Base-by-base conservation (phyloP, 345 rosid genomes). In the Cardamine chenopodiifolia region DNA sequence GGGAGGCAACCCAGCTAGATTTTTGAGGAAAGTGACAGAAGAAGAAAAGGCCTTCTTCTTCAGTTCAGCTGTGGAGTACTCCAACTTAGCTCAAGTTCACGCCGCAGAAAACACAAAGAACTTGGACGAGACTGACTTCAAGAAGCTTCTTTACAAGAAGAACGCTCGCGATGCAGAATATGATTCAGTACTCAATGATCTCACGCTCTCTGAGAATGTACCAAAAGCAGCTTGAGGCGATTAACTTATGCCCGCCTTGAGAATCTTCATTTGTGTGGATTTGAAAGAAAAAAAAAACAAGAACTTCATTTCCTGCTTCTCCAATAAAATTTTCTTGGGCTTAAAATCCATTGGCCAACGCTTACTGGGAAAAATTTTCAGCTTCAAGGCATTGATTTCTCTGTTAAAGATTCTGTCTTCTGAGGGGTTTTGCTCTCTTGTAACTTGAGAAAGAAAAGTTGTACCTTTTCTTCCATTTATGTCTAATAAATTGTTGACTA, bases 1-100 rank as follows among this genome's bases (percentile, higher is more conserved):
- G 98, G 98, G 91, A 79, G 98, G 98, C 25, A 92, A 86, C 76
- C 98, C 98, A 23, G 98, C 96, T 48, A 85, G 54, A 82, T 90
- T 92, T 76, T 61, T 90, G 73, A 84, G 98, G 74, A 90, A 90
- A 83, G 85, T 92, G 49, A 86, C 92, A 3, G 96, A 92, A 67
- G 91, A 86, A 80, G 98, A 92, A 85, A 82, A 79, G 78, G 85
- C 87, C 52, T 90, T 92, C 71, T 87, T 92, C 79, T 84, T 91
- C 18, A 82, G 86, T 66, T 90, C 91, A 1, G 91, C 93, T 62
- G 45, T 73, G 31, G 91, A 92, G 47, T 87, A 87, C 78, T 78
- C 87, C 74, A 86, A 85, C 60, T 82, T 92, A 70, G 95, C 95
- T 7, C 88, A 82, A 72, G 98, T 76, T 60, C 98, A 92, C 48